These are phyloP conservation scores for Teratosphaeria pseudoeucalypti DNA, from an alignment of 2,329 filamentous ascomycete species.

Conservation along the genomic window DNA sequence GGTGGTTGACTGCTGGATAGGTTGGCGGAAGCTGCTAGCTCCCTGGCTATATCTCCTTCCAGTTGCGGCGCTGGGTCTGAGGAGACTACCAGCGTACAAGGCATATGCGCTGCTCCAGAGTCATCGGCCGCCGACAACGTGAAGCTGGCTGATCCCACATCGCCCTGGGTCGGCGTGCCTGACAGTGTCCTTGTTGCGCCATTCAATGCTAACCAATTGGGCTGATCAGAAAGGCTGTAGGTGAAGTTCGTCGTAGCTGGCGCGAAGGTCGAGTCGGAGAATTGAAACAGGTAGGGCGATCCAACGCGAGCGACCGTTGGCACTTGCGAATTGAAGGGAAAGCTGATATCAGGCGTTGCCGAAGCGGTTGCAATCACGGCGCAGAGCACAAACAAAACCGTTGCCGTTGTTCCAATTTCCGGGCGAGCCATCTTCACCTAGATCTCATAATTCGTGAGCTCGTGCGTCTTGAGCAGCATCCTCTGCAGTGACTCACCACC, in stretches of 20 bases:
- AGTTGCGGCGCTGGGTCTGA: conserved; percentile 45
- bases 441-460: conserved; percentile 1
- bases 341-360: conserved; percentile 37
- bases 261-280: conserved; percentile 64
- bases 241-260: conserved; percentile 46
- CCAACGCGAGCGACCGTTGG: conserved; percentile 65
- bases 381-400: conserved; percentile 7
- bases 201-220: conserved; percentile 67
- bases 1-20: conserved; percentile 44
- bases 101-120: conserved; percentile 52
- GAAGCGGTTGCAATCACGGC: conserved; percentile 6
- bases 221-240: conserved; percentile 57
- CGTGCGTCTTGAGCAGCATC: not conserved
- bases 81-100: conserved; percentile 62
- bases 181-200: conserved; percentile 53
- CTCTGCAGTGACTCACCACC: conserved; percentile 1
- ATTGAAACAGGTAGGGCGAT: conserved; percentile 57
- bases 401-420: not conserved
- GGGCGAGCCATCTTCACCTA: not conserved
- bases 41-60: conserved; percentile 46
- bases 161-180: conserved; percentile 53
- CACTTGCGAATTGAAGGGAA: conserved; percentile 76
- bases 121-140: conserved; percentile 59
- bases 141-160: conserved; percentile 51
- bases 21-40: conserved; percentile 48